These are phyloP conservation scores for Leccinum variicolor DNA, from an alignment of 768 basidiomycete genomes.

Conservation along the genomic window DNA sequence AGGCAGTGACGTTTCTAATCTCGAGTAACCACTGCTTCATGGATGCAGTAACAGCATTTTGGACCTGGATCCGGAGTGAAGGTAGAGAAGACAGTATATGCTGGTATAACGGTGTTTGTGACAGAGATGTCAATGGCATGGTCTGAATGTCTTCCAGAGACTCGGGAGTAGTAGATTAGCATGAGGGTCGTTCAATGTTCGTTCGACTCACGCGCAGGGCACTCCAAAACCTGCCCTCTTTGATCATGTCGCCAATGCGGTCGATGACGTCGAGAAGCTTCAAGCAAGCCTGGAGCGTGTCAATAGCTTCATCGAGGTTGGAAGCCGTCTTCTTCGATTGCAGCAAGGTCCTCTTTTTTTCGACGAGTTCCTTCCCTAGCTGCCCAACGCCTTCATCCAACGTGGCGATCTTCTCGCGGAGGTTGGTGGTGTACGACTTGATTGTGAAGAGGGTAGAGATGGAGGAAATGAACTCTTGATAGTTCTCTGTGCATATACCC, in stretches of 20 bases:
- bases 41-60: slow-evolving; percentile 90
- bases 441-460: slow-evolving; percentile 96
- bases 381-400: slow-evolving; percentile 86
- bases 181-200: slow-evolving; percentile 18
- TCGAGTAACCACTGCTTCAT: slow-evolving; percentile 97
- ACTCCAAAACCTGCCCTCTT: slow-evolving; percentile 94
- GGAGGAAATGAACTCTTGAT: slow-evolving; percentile 96
- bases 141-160: slow-evolving; percentile 93
- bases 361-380: slow-evolving; percentile 82
- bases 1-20: slow-evolving; percentile 82
- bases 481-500: slow-evolving; percentile 92
- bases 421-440: slow-evolving; percentile 92
- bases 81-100: slow-evolving; percentile 90
- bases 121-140: slow-evolving; percentile 85
- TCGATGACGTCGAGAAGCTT: slow-evolving; percentile 91
- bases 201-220: slow-evolving; percentile 76
- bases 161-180: slow-evolving; percentile 43
- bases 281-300: slow-evolving; percentile 89
- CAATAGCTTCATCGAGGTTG: slow-evolving; percentile 95
- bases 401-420: slow-evolving; percentile 87
- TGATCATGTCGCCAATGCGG: slow-evolving; percentile 90
- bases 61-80: slow-evolving; percentile 83
- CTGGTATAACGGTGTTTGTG: slow-evolving; percentile 90
- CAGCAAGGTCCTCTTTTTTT: slow-evolving; percentile 88
- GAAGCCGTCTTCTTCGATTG: slow-evolving; percentile 91